Evolutionary conservation across 106 monocot genomes (phyloP).

Genomic region (Apostasia shenzhenica): DNA sequence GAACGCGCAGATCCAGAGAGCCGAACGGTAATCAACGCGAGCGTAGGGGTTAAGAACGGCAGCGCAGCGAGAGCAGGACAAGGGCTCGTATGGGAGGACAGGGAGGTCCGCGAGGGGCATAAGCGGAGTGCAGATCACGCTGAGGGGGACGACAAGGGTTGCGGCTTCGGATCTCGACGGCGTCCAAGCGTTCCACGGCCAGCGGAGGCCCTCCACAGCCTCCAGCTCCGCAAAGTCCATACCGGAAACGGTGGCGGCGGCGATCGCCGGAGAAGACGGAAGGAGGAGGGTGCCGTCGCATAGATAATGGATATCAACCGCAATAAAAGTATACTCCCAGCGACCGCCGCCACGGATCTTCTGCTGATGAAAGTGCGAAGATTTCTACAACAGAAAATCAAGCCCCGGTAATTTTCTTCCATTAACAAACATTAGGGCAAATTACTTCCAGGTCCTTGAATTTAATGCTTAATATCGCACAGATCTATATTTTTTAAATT

Average conservation of each 20-base stretch:
- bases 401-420: no score
- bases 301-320: no score
- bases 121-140: conserved; percentile 77
- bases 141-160: conserved; percentile 68
- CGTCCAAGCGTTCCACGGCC: conserved; percentile 74
- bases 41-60: conserved; percentile 79
- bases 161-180: conserved; percentile 44
- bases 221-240: conserved; percentile 99
- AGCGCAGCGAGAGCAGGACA: conserved; percentile 56
- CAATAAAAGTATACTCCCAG: no score
- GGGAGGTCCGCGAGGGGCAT: conserved; percentile 48
- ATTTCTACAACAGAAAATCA: no score
- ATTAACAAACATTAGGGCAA: no score
- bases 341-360: no score
- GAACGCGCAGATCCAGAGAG: conserved; percentile 79
- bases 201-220: conserved; percentile 89
- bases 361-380: no score
- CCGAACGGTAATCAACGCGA: conserved; percentile 64
- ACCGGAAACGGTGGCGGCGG: neutral
- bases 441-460: no score
- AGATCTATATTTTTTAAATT: no score
- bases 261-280: neutral
- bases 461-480: no score
- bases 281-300: no score
- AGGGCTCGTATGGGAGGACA: conserved; percentile 78